Percentiles rank a stretch among this genome's conserved stretches.
Conservation (phyloP, 164 flowering plant species). For the Magnolia changhungtana region DNA sequence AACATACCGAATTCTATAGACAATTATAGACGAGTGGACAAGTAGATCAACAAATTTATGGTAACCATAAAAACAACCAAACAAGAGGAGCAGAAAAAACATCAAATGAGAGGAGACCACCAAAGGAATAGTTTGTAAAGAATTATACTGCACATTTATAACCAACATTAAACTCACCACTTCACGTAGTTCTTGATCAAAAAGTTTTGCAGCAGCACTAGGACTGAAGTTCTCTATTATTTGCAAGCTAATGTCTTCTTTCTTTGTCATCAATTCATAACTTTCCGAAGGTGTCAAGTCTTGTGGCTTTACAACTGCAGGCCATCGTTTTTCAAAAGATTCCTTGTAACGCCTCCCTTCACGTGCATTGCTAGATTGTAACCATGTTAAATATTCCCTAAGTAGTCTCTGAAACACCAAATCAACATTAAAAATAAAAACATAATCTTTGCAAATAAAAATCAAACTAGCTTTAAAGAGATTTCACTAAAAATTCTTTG, state of each 20-base stretch:
- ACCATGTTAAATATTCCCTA: conserved; percentile 63
- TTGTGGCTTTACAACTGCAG: conserved; percentile 34
- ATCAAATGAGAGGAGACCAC: neutral
- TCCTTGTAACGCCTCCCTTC: conserved; percentile 61
- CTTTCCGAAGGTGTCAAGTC: conserved; percentile 31
- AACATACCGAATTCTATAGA: too few species aligned
- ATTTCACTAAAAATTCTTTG: too few species aligned
- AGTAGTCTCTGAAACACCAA: conserved; percentile 58
- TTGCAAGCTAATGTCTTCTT: conserved; percentile 45
- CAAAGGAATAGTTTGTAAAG: neutral
- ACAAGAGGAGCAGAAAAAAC: neutral
- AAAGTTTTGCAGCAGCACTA: conserved; percentile 64
- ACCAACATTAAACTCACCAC: conserved; percentile 49
- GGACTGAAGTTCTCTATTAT: conserved; percentile 61
- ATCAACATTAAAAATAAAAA: neutral
- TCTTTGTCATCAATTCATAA: conserved; percentile 33
- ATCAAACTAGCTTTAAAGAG: too few species aligned
- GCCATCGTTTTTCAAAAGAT: conserved; percentile 72
- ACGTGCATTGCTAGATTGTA: conserved; percentile 52
- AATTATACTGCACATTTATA: neutral
- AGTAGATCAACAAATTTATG: neutral
- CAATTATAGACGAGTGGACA: too few species aligned
- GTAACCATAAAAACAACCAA: neutral
- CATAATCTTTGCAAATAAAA: neutral
- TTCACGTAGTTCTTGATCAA: conserved; percentile 91